Percentiles rank a stretch among this genome's conserved stretches.
Conservation (phyloP, 2,329 filamentous ascomycete genomes). For the Diaporthe nobilis region DNA sequence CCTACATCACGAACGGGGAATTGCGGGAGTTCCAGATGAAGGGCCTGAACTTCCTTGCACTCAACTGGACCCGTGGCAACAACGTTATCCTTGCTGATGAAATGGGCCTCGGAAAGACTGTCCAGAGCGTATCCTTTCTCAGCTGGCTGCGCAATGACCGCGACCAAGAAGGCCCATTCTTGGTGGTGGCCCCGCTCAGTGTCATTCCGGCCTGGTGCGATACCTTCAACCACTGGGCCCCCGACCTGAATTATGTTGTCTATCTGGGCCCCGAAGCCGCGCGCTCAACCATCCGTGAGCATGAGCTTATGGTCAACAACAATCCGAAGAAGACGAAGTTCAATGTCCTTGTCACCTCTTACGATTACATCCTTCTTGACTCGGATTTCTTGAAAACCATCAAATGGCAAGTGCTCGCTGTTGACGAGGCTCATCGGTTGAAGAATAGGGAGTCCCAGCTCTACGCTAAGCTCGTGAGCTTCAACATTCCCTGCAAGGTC, state of each 20-base stretch:
- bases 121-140: conserved; percentile 96
- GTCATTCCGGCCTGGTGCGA: conserved; percentile 99
- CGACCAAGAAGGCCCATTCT: conserved; percentile 91
- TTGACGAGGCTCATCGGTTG: conserved; percentile 95
- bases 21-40: conserved; percentile 94
- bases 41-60: conserved; percentile 93
- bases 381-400: conserved; percentile 87
- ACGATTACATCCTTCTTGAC: conserved; percentile 94
- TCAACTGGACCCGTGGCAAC: conserved; percentile 94
- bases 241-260: conserved; percentile 96
- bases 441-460: conserved; percentile 97
- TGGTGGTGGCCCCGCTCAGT: conserved; percentile 96
- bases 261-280: conserved; percentile 93
- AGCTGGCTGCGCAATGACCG: conserved; percentile 96
- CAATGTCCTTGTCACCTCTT: conserved; percentile 97
- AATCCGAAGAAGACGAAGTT: conserved; percentile 94
- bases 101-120: conserved; percentile 98
- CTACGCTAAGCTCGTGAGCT: conserved; percentile 86
- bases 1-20: conserved; percentile 87
- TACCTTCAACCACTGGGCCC: conserved; percentile 96
- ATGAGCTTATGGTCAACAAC: conserved; percentile 88
- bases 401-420: conserved; percentile 97
- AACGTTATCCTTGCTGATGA: conserved; percentile 99
- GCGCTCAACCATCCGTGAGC: conserved; percentile 88
- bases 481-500: conserved; percentile 88